These are phyloP conservation scores for Caryocar brasiliense DNA, from an alignment of 441 rosid genomes.

Conservation along the genomic window DNA sequence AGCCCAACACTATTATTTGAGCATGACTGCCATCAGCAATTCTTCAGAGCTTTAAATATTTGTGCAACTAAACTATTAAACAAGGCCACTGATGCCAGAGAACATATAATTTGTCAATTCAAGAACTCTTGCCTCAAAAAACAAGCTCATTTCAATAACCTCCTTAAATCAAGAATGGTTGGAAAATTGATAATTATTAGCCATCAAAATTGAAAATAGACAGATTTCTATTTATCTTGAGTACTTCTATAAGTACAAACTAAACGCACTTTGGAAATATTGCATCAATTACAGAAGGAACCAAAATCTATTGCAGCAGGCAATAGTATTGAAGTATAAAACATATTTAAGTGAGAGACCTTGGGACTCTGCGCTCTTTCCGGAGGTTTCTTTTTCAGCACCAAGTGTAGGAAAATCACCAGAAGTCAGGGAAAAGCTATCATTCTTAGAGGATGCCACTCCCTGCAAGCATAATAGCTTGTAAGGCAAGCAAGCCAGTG, in stretches of 20 bases:
- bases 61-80: too few relatives aligned
- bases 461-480: constrained; percentile 42
- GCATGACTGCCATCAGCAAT: background rate
- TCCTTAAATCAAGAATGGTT: too few relatives aligned
- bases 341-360: constrained; percentile 31
- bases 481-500: constrained; percentile 9
- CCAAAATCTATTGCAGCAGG: constrained; percentile 11
- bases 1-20: background rate
- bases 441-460: constrained; percentile 44
- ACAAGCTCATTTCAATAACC: background rate
- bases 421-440: constrained; percentile 70
- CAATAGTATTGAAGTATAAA: background rate
- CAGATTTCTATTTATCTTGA: too few relatives aligned
- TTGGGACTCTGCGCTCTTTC: constrained; percentile 44
- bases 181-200: too few relatives aligned
- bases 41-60: too few relatives aligned
- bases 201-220: too few relatives aligned
- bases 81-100: too few relatives aligned
- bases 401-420: constrained; percentile 97
- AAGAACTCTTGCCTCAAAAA: background rate
- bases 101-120: background rate
- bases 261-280: background rate
- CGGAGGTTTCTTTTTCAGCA: constrained; percentile 58
- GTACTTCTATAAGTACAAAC: background rate
- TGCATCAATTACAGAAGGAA: background rate